These are phyloP conservation scores for Extremus antarcticus DNA, from an alignment of 495 filamentous ascomycete species.

Conservation along the genomic window DNA sequence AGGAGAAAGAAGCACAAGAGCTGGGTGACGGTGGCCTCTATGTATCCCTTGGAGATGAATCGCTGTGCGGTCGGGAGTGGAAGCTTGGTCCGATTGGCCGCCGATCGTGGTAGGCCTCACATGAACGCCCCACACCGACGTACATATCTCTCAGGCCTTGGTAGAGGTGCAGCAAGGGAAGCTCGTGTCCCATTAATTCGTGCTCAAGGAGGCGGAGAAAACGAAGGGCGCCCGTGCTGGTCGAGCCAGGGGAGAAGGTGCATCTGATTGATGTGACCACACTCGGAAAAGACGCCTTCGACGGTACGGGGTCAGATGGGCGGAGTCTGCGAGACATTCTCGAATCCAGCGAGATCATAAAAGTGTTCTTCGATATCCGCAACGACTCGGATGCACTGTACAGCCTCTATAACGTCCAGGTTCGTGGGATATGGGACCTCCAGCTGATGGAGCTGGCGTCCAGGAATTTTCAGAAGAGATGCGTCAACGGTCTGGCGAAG, in stretches of 20 bases:
- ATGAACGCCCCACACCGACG: no score
- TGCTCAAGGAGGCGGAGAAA: background rate
- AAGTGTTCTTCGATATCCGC: conserved; percentile 47
- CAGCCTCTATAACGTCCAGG: conserved; percentile 30
- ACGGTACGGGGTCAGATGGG: conserved; percentile 20
- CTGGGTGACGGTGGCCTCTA: no score
- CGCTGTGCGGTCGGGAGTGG: no score
- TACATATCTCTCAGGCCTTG: no score
- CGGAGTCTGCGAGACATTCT: conserved; percentile 42
- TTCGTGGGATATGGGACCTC: conserved; percentile 39
- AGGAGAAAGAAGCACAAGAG: no score
- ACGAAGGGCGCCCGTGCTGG: conserved; percentile 21
- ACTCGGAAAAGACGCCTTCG: conserved; percentile 37
- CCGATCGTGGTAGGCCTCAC: no score
- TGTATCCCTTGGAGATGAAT: no score
- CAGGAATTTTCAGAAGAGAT: conserved; percentile 19
- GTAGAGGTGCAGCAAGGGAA: no score
- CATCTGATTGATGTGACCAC: conserved; percentile 41
- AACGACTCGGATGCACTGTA: conserved; percentile 48
- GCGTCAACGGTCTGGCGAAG: conserved; percentile 32
- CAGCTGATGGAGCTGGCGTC: conserved; percentile 46
- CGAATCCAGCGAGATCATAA: conserved; percentile 36
- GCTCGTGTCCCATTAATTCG: background rate
- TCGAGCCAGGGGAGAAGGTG: conserved; percentile 8
- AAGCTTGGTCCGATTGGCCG: no score